phyloP scores from a whole-genome alignment of 2,329 filamentous ascomycete genomes.

The Arthrobotrys megalospora region DNA sequence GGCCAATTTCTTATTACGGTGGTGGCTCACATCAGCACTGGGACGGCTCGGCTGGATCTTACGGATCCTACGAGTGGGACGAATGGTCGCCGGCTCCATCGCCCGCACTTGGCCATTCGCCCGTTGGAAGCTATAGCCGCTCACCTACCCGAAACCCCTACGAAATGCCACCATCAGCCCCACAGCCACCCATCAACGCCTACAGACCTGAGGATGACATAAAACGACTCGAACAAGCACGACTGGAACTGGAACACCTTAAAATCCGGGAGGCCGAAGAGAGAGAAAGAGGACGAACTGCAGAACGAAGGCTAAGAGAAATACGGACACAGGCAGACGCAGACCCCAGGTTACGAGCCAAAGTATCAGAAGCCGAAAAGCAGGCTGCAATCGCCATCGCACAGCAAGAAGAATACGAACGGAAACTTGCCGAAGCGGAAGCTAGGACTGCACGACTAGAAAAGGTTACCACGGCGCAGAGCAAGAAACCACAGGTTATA shows the following conservation, averaged over 20 bases:
- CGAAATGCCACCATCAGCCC: constrained; percentile 48
- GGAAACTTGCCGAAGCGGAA: constrained; percentile 53
- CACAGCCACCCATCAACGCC: constrained; percentile 49
- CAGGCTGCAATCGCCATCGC: constrained; percentile 60
- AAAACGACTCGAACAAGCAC: constrained; percentile 49
- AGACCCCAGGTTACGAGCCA: constrained; percentile 54
- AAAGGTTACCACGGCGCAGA: constrained; percentile 33
- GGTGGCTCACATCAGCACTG: constrained; percentile 40
- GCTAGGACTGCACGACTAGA: constrained; percentile 56
- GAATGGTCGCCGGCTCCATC: constrained; percentile 51
- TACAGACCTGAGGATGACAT: constrained; percentile 51
- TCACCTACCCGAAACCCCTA: constrained; percentile 53
- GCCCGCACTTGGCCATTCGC: constrained; percentile 47
- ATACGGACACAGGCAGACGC: constrained; percentile 60
- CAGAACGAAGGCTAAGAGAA: constrained; percentile 61
- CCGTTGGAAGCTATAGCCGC: constrained; percentile 57
- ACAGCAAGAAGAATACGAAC: constrained; percentile 55
- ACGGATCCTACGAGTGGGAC: constrained; percentile 57
- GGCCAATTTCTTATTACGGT: constrained; percentile 54
- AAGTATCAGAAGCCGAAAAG: constrained; percentile 60
- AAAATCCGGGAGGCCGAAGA: constrained; percentile 55
- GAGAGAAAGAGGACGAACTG: constrained; percentile 56
- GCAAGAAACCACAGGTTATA: constrained; percentile 58
- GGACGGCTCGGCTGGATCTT: constrained; percentile 55
- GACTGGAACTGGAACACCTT: constrained; percentile 54